Percentiles rank a stretch among this genome's conserved stretches.
Evolutionary conservation across 768 basidiomycete species (phyloP).

Genomic region (Calocybe indica): DNA sequence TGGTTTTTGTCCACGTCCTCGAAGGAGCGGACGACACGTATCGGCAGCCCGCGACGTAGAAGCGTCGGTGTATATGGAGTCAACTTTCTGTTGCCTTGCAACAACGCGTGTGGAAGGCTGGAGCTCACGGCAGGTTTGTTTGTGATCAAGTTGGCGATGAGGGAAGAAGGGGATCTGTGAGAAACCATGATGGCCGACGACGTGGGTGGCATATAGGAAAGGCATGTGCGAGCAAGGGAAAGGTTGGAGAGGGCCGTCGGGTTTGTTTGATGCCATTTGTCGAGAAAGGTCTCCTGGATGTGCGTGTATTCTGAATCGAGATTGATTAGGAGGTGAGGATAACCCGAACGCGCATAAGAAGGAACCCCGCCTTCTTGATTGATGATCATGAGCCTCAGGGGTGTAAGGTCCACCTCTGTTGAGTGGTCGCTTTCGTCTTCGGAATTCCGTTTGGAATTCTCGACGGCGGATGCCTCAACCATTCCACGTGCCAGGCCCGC

Average conservation of each 20-base stretch:
- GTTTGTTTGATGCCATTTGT: conserved; percentile 68
- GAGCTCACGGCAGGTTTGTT: conserved; percentile 97
- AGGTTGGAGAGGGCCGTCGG: conserved; percentile 88
- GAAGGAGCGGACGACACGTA: conserved; percentile 70
- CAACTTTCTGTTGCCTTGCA: conserved; percentile 81
- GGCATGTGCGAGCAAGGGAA: conserved; percentile 76
- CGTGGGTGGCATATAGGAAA: conserved; percentile 86
- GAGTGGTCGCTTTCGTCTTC: conserved; percentile 34
- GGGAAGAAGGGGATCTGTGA: conserved; percentile 89
- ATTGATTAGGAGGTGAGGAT: conserved; percentile 95
- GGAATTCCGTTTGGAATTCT: conserved; percentile 16
- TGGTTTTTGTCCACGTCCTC: conserved; percentile 70
- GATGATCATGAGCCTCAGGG: conserved; percentile 95
- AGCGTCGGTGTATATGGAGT: conserved; percentile 91
- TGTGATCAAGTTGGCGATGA: conserved; percentile 96
- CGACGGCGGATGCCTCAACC: conserved; percentile 45
- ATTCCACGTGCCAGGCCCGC: conserved; percentile 85
- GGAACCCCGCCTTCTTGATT: conserved; percentile 95
- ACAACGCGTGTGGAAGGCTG: conserved; percentile 87
- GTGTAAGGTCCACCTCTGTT: conserved; percentile 76
- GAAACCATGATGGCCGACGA: conserved; percentile 97
- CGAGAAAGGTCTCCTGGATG: conserved; percentile 81
- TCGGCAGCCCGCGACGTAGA: conserved; percentile 81
- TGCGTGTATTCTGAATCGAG: conserved; percentile 80
- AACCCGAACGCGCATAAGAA: conserved; percentile 91